Evolutionary conservation across 805 yeast genomes (phyloP).

Genomic region (Kazachstania bromeliacearum): DNA sequence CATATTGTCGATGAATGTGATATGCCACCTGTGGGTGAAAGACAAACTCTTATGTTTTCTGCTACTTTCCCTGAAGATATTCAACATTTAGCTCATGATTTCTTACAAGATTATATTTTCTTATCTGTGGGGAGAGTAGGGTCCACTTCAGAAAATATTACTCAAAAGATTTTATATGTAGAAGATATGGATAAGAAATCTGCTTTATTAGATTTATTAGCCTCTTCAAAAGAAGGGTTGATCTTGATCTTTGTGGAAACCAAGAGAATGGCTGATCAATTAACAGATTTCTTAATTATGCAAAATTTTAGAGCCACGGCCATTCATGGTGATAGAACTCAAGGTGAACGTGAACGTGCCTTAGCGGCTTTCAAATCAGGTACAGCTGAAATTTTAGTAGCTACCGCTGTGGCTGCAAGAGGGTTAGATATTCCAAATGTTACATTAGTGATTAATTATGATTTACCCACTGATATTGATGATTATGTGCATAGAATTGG

Average conservation of each 20-base stretch:
- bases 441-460: constrained; percentile 93
- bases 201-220: constrained; percentile 74
- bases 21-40: constrained; percentile 80
- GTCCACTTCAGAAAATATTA: constrained; percentile 94
- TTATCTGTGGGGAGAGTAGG: constrained; percentile 97
- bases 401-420: constrained; percentile 99
- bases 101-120: constrained; percentile 89
- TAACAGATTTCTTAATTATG: constrained; percentile 79
- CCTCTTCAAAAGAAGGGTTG: constrained; percentile 70
- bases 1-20: constrained; percentile 94
- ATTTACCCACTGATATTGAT: constrained; percentile 91
- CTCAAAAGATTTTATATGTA: constrained; percentile 83
- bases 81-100: constrained; percentile 91
- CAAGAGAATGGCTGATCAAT: constrained; percentile 93
- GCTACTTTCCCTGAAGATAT: constrained; percentile 98
- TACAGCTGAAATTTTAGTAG: constrained; percentile 85
- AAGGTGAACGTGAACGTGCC: constrained; percentile 94
- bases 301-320: constrained; percentile 94
- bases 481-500: constrained; percentile 99
- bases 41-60: constrained; percentile 96
- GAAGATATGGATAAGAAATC: constrained; percentile 88
- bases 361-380: constrained; percentile 86
- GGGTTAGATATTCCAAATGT: constrained; percentile 99
- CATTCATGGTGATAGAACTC: constrained; percentile 97
- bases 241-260: constrained; percentile 94